A percentile compares a stretch with the other conserved stretches of the same genome.
phyloP scores from a whole-genome alignment of 148 eudicot genomes.

The Cornus suecica region DNA sequence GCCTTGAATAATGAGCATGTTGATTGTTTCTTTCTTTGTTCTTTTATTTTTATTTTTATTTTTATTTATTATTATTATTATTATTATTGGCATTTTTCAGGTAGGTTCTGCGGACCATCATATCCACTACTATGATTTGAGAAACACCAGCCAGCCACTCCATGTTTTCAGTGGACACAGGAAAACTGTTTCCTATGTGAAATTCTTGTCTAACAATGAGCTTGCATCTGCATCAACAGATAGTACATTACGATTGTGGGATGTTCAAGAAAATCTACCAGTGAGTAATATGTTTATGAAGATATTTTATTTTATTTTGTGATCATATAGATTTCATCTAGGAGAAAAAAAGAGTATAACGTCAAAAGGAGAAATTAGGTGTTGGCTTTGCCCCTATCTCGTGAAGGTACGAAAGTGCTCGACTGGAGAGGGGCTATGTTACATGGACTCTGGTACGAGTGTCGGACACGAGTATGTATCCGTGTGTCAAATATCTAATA shows the following conservation, averaged over 20 bases:
- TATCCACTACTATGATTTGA: constrained; percentile 69
- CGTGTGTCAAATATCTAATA: no score
- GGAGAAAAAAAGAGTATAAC: no score
- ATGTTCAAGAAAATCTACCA: constrained; percentile 60
- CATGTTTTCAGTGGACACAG: constrained; percentile 68
- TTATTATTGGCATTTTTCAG: constrained; percentile 45
- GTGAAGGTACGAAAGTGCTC: no score
- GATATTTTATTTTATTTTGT: neutral
- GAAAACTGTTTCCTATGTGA: constrained; percentile 75
- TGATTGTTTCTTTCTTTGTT: no score
- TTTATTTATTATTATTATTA: no score
- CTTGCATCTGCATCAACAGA: constrained; percentile 84
- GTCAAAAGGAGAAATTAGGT: no score
- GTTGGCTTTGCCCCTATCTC: no score
- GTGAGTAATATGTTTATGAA: constrained; percentile 32
- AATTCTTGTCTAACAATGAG: constrained; percentile 62
- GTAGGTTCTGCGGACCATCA: constrained; percentile 85
- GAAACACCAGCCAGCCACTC: constrained; percentile 55
- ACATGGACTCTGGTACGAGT: no score
- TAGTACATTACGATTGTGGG: constrained; percentile 74
- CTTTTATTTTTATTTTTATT: no score
- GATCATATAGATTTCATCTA: neutral
- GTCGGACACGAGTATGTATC: no score
- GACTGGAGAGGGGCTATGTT: no score
- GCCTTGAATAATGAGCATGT: neutral